Evolutionary conservation across 2,329 filamentous ascomycete species (phyloP).

Genomic region (Aureobasidium vineae): DNA sequence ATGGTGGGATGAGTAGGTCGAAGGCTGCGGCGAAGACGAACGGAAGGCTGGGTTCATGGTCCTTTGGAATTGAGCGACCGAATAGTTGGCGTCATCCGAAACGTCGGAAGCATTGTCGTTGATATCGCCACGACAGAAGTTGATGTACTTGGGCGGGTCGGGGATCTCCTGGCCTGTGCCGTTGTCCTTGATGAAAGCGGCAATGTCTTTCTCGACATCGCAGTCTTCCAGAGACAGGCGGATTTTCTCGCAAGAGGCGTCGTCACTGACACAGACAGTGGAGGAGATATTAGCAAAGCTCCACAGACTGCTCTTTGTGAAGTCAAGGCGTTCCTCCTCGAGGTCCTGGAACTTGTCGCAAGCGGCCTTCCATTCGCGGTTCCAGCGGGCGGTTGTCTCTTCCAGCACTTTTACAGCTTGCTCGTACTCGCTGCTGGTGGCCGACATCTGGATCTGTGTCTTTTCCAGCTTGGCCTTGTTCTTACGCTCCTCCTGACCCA

Average conservation of each 20-base stretch:
- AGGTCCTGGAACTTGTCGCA: slow-evolving; percentile 99
- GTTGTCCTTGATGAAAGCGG: slow-evolving; percentile 78
- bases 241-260: slow-evolving; percentile 95
- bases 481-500: slow-evolving; percentile 98
- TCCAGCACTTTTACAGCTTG: slow-evolving; percentile 88
- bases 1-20: slow-evolving; percentile 87
- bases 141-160: slow-evolving; percentile 96
- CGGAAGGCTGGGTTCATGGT: slow-evolving; percentile 95
- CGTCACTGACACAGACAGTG: slow-evolving; percentile 96
- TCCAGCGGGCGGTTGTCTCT: slow-evolving; percentile 94
- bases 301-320: slow-evolving; percentile 97
- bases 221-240: slow-evolving; percentile 89
- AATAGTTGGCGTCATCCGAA: slow-evolving; percentile 86
- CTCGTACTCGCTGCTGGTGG: slow-evolving; percentile 91
- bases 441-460: slow-evolving; percentile 91
- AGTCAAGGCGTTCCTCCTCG: slow-evolving; percentile 94
- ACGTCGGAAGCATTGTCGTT: slow-evolving; percentile 76
- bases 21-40: slow-evolving; percentile 93
- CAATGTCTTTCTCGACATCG: slow-evolving; percentile 95
- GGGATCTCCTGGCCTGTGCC: slow-evolving; percentile 98
- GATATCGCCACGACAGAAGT: slow-evolving; percentile 88
- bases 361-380: slow-evolving; percentile 95
- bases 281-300: slow-evolving; percentile 96
- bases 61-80: slow-evolving; percentile 91
- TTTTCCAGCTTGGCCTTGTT: slow-evolving; percentile 99